phyloP scores from a whole-genome alignment of 2,329 filamentous ascomycete genomes.

The Fusarium sp. region DNA sequence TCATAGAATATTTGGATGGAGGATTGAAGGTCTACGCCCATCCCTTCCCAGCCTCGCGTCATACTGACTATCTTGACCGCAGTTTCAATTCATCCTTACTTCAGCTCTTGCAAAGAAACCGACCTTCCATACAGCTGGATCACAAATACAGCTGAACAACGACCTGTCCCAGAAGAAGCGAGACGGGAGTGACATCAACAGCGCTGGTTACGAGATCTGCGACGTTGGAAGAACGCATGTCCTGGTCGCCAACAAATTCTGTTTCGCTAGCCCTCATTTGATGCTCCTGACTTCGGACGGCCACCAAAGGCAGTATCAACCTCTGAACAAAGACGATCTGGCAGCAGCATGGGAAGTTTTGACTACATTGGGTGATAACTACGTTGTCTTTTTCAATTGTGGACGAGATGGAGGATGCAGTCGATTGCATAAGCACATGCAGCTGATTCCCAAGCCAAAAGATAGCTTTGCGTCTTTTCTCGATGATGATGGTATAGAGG shows the following conservation, averaged over 20 bases:
- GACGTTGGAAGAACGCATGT: background rate
- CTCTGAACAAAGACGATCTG: background rate
- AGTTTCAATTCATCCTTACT: slow-evolving; percentile 2
- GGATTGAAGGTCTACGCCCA: background rate
- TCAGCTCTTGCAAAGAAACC: background rate
- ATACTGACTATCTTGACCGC: background rate
- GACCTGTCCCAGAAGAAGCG: fast-evolving
- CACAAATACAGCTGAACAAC: fast-evolving
- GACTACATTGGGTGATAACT: fast-evolving
- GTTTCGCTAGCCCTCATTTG: background rate
- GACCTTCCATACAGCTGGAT: background rate
- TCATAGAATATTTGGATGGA: background rate
- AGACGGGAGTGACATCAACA: background rate
- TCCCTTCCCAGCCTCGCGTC: fast-evolving
- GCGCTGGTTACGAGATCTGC: background rate
- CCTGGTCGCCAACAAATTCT: background rate
- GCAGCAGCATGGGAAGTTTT: background rate
- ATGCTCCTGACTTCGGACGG: background rate
- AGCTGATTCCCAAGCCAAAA: background rate
- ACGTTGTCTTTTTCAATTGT: background rate
- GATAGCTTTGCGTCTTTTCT: background rate
- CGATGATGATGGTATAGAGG: fast-evolving
- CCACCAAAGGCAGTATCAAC: background rate
- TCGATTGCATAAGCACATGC: slow-evolving; percentile 4
- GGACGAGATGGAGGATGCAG: slow-evolving; percentile 2